Base-by-base conservation (phyloP, 768 basidiomycete species). In the Serendipita indica region DNA sequence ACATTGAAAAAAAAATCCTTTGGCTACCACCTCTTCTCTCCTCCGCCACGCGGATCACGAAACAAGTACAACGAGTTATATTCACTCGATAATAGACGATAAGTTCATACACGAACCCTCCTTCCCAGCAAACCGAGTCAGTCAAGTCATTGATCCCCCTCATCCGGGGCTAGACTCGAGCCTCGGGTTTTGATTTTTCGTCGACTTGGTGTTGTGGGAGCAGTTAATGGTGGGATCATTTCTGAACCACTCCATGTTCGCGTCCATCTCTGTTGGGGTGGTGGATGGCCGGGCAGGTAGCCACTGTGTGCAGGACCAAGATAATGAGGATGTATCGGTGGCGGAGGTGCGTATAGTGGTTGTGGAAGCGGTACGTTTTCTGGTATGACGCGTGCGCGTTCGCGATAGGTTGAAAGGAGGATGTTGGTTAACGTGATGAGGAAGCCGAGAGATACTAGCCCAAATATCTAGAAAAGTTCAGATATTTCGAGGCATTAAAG, bases 361-460 rank as follows among this genome's bases (percentile, higher is more conserved):
- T 10, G 22, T 46, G 45, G 45, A 20, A 16, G 45, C 25, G 25
- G 25, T 25, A 28, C 56, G 32, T 39, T 13, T 14, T 32, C 2
- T 64, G 78, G 75, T 33, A 78, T 77, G 66, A 79, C 77, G 65
- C 79, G 78, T 41, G 84, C 74, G 65, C 79, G 78, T 41, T 84
- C 74, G 57, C 87, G 84, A 69, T 86, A 89, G 35, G 89, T 74
- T 33, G 83, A 83, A 58, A 89, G 74, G 57, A 89, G 70, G n/a
- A 84, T 72, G 70, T 89, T 89, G 70, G 89, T 78, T 72, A 89
- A 86, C 16, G 86, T 71, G 16, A 86, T 89, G 64, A 87, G 65
- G 68, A 88, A 88, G 32, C 82, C 75, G 59, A 88, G 71, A 59
- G 86, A 87, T 61, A 83, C 81, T 70, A 89, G 68, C 27, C 82